These are phyloP conservation scores for Hypoxylon sp. DNA, from an alignment of 2,329 filamentous ascomycete genomes.

Conservation along the genomic window DNA sequence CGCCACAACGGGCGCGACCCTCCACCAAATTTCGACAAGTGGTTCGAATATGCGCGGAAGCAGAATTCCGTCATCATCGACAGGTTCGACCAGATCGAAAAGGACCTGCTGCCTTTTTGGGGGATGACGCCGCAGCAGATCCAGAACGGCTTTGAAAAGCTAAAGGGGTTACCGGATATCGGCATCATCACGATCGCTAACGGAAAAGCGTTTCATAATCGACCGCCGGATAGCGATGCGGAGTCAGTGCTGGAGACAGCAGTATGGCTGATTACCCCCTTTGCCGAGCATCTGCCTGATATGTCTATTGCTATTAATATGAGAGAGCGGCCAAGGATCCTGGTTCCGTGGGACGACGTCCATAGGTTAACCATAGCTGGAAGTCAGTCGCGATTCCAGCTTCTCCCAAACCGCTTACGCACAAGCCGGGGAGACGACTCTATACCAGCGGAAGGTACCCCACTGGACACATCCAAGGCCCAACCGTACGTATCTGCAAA, in stretches of 20 bases:
- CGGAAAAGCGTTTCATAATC: slow-evolving; percentile 66
- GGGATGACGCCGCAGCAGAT: slow-evolving; percentile 75
- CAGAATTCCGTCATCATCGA: slow-evolving; percentile 79
- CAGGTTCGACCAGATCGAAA: slow-evolving; percentile 82
- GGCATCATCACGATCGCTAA: slow-evolving; percentile 69
- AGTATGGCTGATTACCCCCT: slow-evolving; percentile 75
- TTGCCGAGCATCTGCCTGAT: slow-evolving; percentile 78
- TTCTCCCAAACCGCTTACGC: slow-evolving; percentile 61
- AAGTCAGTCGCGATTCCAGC: slow-evolving; percentile 56
- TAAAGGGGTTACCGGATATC: slow-evolving; percentile 58
- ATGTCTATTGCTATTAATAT: slow-evolving; percentile 90
- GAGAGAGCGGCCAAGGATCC: slow-evolving; percentile 77
- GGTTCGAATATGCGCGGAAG: slow-evolving; percentile 82
- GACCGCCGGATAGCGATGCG: slow-evolving; percentile 50
- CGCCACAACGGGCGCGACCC: slow-evolving; percentile 73
- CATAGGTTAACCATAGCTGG: slow-evolving; percentile 48
- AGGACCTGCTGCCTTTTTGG: slow-evolving; percentile 83
- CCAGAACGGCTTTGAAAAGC: slow-evolving; percentile 64
- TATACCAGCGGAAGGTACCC: slow-evolving; percentile 9
- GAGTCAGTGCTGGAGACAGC: slow-evolving; percentile 57
- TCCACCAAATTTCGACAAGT: slow-evolving; percentile 84
- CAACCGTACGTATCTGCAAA: slow-evolving; percentile 42
- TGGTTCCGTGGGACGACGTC: slow-evolving; percentile 76
- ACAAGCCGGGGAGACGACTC: slow-evolving; percentile 31
- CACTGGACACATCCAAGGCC: slow-evolving; percentile 9